Evolutionary conservation across 768 basidiomycete genomes (phyloP), one percentile per base, ranked within the genome.

Genomic region (Suillus ampliporus): DNA sequence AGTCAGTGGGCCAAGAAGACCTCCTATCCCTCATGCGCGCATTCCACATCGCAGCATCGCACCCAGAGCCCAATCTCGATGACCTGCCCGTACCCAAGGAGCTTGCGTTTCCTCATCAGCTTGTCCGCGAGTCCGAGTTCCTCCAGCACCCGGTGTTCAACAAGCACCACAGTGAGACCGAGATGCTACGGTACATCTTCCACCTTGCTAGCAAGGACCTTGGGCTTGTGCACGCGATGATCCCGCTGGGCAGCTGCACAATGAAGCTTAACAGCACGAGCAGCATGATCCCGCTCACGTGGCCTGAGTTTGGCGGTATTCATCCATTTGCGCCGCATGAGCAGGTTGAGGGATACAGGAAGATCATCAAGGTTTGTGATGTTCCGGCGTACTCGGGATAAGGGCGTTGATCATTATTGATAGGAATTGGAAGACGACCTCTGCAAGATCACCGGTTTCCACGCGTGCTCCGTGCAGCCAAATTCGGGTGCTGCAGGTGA

Each of bases 231-330:
- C 97, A 99, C 74, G 87, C 94, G 50, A 98, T 99, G 94, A 98
- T 97, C 68, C 90, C 94, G 14, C 86, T 96, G 4, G 95, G 95
- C 61, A 95, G 94, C 74, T 96, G 95, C 77, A 97, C 95, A 7
- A 97, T 97, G 95, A 97, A 99, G 78, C 84, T 99, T 61, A 99
- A 99, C 80, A 95, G 94, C 72, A 97, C 96, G 3, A 95, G 94
- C 50, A 97, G 96, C 69, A 98, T 99, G 95, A 90, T 94, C 47
- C 96, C 97, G 3, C 79, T 99, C 38, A 97, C 95, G 3, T 95
- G 92, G 91, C 92, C 94, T 10, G 94, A 95, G 76, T 99, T 95
- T 75, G 86, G 90, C 58, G 79, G 82, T 54, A 86, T 99, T 5
- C 97, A 99, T 78, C 97, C 97, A 1, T 99, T 99, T 75, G 93